A percentile compares a stretch with the other conserved stretches of the same genome.
phyloP scores from a whole-genome alignment of 352 stramenopile genomes.

The Pythium graminicola region DNA sequence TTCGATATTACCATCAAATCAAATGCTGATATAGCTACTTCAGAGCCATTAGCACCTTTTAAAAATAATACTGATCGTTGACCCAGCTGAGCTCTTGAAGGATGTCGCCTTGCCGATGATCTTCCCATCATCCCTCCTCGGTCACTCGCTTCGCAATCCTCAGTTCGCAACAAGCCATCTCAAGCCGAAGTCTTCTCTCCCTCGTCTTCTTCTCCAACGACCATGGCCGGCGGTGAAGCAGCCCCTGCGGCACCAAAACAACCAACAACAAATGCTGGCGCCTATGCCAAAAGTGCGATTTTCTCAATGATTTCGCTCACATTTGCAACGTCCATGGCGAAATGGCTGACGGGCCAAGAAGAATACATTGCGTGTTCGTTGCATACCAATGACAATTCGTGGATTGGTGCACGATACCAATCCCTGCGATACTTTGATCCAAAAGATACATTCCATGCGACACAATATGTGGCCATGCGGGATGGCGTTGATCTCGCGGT shows the following conservation, averaged over 20 bases:
- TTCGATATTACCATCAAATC: conserved; percentile 1
- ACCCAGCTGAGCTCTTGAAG: not conserved
- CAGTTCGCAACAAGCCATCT: conserved; percentile 21
- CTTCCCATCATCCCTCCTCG: conserved; percentile 11
- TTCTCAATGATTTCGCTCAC: conserved; percentile 73
- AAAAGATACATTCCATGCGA: conserved; percentile 54
- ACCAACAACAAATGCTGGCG: conserved; percentile 39
- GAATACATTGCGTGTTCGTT: conserved; percentile 46
- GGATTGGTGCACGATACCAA: conserved; percentile 58
- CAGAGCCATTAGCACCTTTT: not conserved
- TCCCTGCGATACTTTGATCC: conserved; percentile 75
- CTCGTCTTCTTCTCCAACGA: conserved; percentile 13
- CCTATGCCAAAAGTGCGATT: conserved; percentile 68
- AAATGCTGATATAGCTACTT: conserved; percentile 11
- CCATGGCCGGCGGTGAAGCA: conserved; percentile 18
- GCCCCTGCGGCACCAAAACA: conserved; percentile 22
- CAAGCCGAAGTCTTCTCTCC: conserved; percentile 4
- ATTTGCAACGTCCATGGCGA: conserved; percentile 42
- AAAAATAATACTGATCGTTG: conserved; percentile 4
- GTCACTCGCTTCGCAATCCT: conserved; percentile 2
- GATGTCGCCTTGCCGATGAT: conserved; percentile 12
- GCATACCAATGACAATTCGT: conserved; percentile 73
- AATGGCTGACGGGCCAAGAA: conserved; percentile 58
- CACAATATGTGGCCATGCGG: conserved; percentile 66
- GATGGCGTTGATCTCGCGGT: conserved; percentile 68